Conservation (phyloP, 495 filamentous ascomycete species). For the Aspergillus avenaceus region DNA sequence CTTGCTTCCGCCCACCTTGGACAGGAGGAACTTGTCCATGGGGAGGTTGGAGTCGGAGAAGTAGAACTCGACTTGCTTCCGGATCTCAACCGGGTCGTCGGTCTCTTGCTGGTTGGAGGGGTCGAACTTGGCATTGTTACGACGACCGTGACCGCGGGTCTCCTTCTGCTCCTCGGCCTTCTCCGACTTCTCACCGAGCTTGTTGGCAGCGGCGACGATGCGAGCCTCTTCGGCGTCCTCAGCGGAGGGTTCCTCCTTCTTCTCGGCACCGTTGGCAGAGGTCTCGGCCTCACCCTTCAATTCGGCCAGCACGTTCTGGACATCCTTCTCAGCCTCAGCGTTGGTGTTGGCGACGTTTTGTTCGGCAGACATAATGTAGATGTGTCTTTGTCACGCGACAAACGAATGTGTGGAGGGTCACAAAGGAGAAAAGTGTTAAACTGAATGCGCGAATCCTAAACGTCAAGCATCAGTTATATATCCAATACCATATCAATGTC, state of each 20-base stretch:
- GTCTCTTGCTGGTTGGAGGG: slow-evolving; percentile 56
- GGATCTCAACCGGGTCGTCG: slow-evolving; percentile 71
- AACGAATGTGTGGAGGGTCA: not conserved
- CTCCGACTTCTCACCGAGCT: slow-evolving; percentile 43
- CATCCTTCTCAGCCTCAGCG: slow-evolving; percentile 42
- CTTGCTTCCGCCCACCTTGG: slow-evolving; percentile 64
- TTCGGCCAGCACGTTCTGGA: slow-evolving; percentile 44
- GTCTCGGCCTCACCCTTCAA: slow-evolving; percentile 38
- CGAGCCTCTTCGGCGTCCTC: slow-evolving; percentile 40
- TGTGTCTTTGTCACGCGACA: not conserved
- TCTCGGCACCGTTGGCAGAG: slow-evolving; percentile 18
- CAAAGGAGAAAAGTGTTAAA: not conserved
- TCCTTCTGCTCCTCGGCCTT: slow-evolving; percentile 30
- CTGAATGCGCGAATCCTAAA: not conserved
- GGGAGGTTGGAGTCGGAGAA: slow-evolving; percentile 91
- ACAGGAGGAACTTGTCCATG: slow-evolving; percentile 80
- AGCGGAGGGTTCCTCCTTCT: slow-evolving; percentile 20
- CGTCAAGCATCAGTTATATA: not conserved
- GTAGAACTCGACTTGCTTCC: slow-evolving; percentile 95
- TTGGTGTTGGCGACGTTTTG: slow-evolving; percentile 35
- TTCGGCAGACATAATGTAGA: slow-evolving; percentile 36
- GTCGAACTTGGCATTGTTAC: slow-evolving; percentile 61
- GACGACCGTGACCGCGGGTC: slow-evolving; percentile 12
- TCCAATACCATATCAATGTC: no score
- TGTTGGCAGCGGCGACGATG: slow-evolving; percentile 41